phyloP scores from a whole-genome alignment of 192 early-diverging fungal species.

The Coemansia sp. region DNA sequence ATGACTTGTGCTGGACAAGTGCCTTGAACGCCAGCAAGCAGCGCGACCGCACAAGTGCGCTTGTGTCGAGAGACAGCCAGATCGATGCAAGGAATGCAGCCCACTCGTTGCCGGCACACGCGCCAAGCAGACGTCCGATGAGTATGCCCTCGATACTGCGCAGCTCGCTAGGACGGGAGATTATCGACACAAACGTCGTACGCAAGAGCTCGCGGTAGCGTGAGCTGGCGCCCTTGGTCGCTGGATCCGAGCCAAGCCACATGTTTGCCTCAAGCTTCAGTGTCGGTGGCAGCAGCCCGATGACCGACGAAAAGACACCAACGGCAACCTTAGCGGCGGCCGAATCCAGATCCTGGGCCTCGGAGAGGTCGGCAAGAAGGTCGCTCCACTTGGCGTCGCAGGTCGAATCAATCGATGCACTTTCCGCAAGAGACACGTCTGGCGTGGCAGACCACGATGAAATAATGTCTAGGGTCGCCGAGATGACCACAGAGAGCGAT shows the following conservation, averaged over 20 bases:
- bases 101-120: constrained; percentile 38
- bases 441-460: not conserved
- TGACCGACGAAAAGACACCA: constrained; percentile 16
- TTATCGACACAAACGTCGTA: constrained; percentile 12
- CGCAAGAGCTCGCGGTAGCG: constrained; percentile 25
- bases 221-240: not conserved
- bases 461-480: constrained; percentile 12
- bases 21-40: constrained; percentile 60
- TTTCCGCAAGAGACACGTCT: not conserved
- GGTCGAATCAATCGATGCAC: constrained; percentile 5
- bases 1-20: constrained; percentile 37
- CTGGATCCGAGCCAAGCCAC: constrained; percentile 21
- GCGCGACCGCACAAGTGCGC: constrained; percentile 35
- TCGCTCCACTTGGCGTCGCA: constrained; percentile 14
- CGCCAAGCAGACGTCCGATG: constrained; percentile 29
- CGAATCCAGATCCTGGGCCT: not conserved
- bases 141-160: constrained; percentile 24
- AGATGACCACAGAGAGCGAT: constrained; percentile 13
- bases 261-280: constrained; percentile 12
- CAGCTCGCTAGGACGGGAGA: constrained; percentile 15
- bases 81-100: constrained; percentile 42
- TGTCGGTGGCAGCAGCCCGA: constrained; percentile 11
- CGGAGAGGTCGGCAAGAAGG: constrained; percentile 18
- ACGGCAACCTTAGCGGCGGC: constrained; percentile 12
- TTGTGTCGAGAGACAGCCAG: constrained; percentile 21